Conservation (phyloP, 2,329 filamentous ascomycete genomes). For the Colletotrichum aenigma region DNA sequence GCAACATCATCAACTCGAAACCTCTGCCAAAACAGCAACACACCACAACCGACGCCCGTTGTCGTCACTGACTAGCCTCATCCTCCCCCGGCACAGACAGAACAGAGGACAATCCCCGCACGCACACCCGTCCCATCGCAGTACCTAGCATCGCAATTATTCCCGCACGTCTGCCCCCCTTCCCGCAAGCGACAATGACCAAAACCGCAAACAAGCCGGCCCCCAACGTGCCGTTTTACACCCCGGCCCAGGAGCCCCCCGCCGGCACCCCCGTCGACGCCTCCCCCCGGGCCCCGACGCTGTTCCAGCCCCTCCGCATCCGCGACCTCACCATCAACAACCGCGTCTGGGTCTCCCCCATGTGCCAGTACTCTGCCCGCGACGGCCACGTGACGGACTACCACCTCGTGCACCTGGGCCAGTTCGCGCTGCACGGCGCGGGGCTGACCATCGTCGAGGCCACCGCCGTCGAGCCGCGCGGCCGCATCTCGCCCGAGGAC, state of each 20-base stretch:
- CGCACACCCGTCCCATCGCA: not conserved
- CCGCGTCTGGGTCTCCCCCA: slow-evolving; percentile 63
- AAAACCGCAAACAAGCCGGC: slow-evolving; percentile 41
- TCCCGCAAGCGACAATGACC: slow-evolving; percentile 21
- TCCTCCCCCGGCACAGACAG: not conserved
- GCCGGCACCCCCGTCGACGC: slow-evolving; percentile 49
- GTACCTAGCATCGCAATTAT: not conserved
- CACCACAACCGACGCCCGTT: not conserved
- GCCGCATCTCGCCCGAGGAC: slow-evolving; percentile 83
- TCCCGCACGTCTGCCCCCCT: not conserved
- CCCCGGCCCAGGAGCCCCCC: slow-evolving; percentile 56
- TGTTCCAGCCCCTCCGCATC: slow-evolving; percentile 62
- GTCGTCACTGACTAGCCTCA: not conserved
- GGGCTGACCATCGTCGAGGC: slow-evolving; percentile 80
- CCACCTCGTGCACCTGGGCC: slow-evolving; percentile 83
- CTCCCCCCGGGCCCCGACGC: slow-evolving; percentile 48
- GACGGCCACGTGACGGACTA: slow-evolving; percentile 77
- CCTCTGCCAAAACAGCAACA: not conserved
- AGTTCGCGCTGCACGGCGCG: slow-evolving; percentile 77
- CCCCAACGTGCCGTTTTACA: slow-evolving; percentile 54
- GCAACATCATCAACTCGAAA: slow-evolving; percentile 10
- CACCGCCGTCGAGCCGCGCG: slow-evolving; percentile 74
- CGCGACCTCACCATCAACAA: slow-evolving; percentile 58
- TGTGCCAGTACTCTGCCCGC: slow-evolving; percentile 64
- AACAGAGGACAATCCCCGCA: not conserved